Evolutionary conservation across 768 basidiomycete genomes (phyloP).

Genomic region (Macrolepiota dolichaula): DNA sequence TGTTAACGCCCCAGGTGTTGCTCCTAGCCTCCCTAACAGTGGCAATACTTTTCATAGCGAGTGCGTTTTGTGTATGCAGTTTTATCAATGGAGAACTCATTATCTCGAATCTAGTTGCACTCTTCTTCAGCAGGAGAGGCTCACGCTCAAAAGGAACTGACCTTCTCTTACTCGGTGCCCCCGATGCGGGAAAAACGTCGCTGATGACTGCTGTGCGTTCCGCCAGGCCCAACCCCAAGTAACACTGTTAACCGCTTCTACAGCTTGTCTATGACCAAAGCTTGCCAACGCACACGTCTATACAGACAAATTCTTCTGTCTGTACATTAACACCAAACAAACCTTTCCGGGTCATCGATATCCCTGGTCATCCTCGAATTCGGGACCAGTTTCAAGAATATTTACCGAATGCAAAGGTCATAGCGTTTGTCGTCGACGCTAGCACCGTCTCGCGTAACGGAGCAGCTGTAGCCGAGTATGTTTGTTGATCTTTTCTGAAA

Average conservation of each 20-base stretch:
- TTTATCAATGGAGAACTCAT: background rate
- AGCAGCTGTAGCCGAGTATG: constrained; percentile 75
- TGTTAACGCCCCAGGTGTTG: constrained; percentile 36
- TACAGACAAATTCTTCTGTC: constrained; percentile 65
- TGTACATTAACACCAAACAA: constrained; percentile 42
- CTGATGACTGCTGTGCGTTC: constrained; percentile 64
- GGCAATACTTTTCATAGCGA: constrained; percentile 38
- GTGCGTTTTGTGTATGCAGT: constrained; percentile 29
- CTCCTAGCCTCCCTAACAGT: constrained; percentile 38
- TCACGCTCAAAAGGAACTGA: constrained; percentile 49
- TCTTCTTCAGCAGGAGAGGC: constrained; percentile 41
- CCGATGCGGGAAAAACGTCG: constrained; percentile 80
- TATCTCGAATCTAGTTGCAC: constrained; percentile 30
- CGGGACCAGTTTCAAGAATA: constrained; percentile 70
- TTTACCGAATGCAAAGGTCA: constrained; percentile 54
- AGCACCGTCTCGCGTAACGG: constrained; percentile 77
- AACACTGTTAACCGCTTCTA: constrained; percentile 7
- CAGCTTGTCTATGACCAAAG: constrained; percentile 67
- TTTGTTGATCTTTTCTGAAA: constrained; percentile 14
- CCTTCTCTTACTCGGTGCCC: constrained; percentile 73
- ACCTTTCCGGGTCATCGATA: constrained; percentile 57
- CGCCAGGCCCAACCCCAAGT: background rate
- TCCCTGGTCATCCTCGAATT: constrained; percentile 85
- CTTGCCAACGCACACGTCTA: constrained; percentile 69
- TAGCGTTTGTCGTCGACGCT: constrained; percentile 80